A percentile compares a stretch with the other conserved stretches of the same genome.
These are phyloP conservation scores for Macrolepiota albuminosa DNA, from an alignment of 768 basidiomycete genomes.

Conservation along the genomic window DNA sequence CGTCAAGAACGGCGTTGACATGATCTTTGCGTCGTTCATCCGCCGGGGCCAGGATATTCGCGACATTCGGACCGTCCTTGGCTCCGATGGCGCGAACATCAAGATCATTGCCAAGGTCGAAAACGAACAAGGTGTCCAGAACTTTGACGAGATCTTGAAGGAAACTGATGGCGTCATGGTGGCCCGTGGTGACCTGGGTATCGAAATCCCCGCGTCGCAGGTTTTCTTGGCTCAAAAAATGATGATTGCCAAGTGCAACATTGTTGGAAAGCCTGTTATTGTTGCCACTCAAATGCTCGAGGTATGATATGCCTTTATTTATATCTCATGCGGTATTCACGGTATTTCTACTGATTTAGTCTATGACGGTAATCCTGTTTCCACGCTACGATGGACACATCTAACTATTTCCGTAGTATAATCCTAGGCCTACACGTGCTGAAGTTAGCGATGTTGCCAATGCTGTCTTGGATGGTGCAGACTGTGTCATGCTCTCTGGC, in stretches of 20 bases:
- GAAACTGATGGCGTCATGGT: slow-evolving; percentile 99
- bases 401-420: slow-evolving; percentile 56
- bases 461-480: slow-evolving; percentile 96
- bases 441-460: slow-evolving; percentile 99
- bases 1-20: slow-evolving; percentile 97
- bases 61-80: slow-evolving; percentile 91
- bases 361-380: slow-evolving; percentile 73
- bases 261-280: slow-evolving; percentile 95
- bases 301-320: slow-evolving; percentile 33
- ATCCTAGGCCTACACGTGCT: slow-evolving; percentile 97
- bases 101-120: slow-evolving; percentile 99
- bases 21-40: slow-evolving; percentile 99
- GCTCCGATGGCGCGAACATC: slow-evolving; percentile 91
- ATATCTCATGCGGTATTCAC: slow-evolving; percentile 9
- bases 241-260: slow-evolving; percentile 99
- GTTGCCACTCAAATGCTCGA: slow-evolving; percentile 99
- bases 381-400: neutral
- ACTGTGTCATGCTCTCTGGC: slow-evolving; percentile 99
- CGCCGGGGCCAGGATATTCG: slow-evolving; percentile 91
- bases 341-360: slow-evolving; percentile 38
- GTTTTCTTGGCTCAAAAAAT: slow-evolving; percentile 99
- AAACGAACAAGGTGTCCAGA: slow-evolving; percentile 97
- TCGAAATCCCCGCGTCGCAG: slow-evolving; percentile 99
- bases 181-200: slow-evolving; percentile 97
- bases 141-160: slow-evolving; percentile 97